Evolutionary conservation across 768 basidiomycete species (phyloP).

Genomic region (Lactifluus piperatus): DNA sequence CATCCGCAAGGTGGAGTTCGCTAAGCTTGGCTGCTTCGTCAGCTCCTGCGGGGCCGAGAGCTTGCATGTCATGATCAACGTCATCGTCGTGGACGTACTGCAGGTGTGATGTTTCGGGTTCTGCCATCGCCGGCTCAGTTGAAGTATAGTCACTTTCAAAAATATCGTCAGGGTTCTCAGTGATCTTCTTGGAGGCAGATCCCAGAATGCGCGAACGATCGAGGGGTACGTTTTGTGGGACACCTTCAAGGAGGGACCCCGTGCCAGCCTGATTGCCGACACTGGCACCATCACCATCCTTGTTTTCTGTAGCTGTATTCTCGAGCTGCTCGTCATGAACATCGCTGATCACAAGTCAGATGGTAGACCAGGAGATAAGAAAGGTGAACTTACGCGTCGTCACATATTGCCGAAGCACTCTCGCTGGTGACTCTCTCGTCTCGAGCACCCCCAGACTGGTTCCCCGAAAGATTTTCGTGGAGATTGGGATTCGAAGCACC

Average conservation of each 20-base stretch:
- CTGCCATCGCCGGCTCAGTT: slow-evolving; percentile 24
- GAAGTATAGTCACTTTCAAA: slow-evolving; percentile 35
- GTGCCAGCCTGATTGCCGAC: slow-evolving; percentile 41
- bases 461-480: slow-evolving; percentile 1
- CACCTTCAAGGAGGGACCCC: slow-evolving; percentile 29
- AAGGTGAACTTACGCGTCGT: slow-evolving; percentile 2
- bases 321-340: not conserved
- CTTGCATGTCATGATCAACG: slow-evolving; percentile 69
- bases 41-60: slow-evolving; percentile 78
- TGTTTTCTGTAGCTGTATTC: not conserved
- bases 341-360: not conserved
- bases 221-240: slow-evolving; percentile 23
- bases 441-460: slow-evolving; percentile 2
- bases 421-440: slow-evolving; percentile 3
- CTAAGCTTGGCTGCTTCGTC: slow-evolving; percentile 77
- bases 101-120: slow-evolving; percentile 42
- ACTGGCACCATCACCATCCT: slow-evolving; percentile 25
- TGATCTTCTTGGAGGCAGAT: slow-evolving; percentile 74
- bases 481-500: not conserved
- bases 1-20: slow-evolving; percentile 71
- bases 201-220: slow-evolving; percentile 72
- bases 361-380: not conserved
- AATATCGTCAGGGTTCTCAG: slow-evolving; percentile 79
- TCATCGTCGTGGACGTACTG: slow-evolving; percentile 74
- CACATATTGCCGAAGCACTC: not conserved